Evolutionary conservation across 2,329 filamentous ascomycete species (phyloP).

Genomic region (Ciborinia camelliae): DNA sequence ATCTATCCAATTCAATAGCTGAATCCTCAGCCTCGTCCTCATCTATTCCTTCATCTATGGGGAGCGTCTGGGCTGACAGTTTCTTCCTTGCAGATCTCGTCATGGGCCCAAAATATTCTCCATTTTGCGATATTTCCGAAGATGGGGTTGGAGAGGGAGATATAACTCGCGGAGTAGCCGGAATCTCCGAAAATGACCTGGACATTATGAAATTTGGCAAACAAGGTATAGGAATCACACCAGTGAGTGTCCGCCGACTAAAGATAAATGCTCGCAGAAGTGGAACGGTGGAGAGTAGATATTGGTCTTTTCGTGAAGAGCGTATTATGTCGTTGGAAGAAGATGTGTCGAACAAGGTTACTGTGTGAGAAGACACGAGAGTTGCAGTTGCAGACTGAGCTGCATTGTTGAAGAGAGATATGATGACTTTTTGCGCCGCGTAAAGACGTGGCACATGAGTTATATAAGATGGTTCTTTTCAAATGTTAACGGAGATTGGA

Average conservation of each 20-base stretch:
- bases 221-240: slow-evolving; percentile 52
- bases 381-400: slow-evolving; percentile 54
- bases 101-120: slow-evolving; percentile 68
- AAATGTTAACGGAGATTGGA: slow-evolving; percentile 20
- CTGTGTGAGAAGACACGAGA: slow-evolving; percentile 54
- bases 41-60: slow-evolving; percentile 57
- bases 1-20: slow-evolving; percentile 33
- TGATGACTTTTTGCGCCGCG: slow-evolving; percentile 35
- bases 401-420: slow-evolving; percentile 48
- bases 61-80: slow-evolving; percentile 47
- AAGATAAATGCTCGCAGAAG: slow-evolving; percentile 48
- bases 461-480: slow-evolving; percentile 15
- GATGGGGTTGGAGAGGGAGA: slow-evolving; percentile 79
- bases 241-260: slow-evolving; percentile 49
- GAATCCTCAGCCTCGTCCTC: slow-evolving; percentile 39
- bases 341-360: slow-evolving; percentile 40
- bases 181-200: slow-evolving; percentile 48
- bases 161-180: slow-evolving; percentile 80
- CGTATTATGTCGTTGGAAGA: slow-evolving; percentile 34
- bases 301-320: slow-evolving; percentile 50
- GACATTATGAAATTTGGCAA: slow-evolving; percentile 56
- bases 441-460: slow-evolving; percentile 31
- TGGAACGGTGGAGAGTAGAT: slow-evolving; percentile 48
- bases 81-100: slow-evolving; percentile 71
- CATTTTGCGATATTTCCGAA: slow-evolving; percentile 49